A percentile compares a stretch with the other conserved stretches of the same genome.
These are phyloP conservation scores for Rosellinia necatrix DNA, from an alignment of 2,329 filamentous ascomycete genomes.

Conservation along the genomic window DNA sequence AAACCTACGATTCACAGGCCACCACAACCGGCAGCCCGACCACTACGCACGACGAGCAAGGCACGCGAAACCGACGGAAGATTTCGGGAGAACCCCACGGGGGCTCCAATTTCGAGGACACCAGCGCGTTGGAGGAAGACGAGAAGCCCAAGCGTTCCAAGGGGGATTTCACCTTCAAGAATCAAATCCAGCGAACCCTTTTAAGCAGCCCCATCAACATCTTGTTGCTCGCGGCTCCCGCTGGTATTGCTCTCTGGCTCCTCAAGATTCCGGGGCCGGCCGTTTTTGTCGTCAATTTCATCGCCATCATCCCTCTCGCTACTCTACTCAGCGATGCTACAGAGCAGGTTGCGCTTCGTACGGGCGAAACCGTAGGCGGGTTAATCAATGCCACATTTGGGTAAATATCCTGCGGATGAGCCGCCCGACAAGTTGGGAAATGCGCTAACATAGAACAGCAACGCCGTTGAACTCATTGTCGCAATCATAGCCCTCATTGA, in stretches of 20 bases:
- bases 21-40: constrained; percentile 21
- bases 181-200: constrained; percentile 74
- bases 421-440: background rate
- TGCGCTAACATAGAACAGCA: constrained; percentile 49
- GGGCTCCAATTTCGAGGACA: constrained; percentile 27
- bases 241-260: constrained; percentile 77
- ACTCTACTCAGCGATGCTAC: constrained; percentile 87
- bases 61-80: constrained; percentile 16
- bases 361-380: constrained; percentile 85
- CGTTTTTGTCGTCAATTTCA: constrained; percentile 88
- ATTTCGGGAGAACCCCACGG: background rate
- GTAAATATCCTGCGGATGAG: constrained; percentile 47
- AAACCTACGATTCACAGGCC: constrained; percentile 18
- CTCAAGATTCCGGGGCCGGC: constrained; percentile 48
- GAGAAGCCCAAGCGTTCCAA: constrained; percentile 52
- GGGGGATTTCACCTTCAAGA: constrained; percentile 61
- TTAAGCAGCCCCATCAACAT: constrained; percentile 88
- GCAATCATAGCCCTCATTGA: constrained; percentile 81
- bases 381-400: constrained; percentile 91
- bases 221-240: constrained; percentile 76
- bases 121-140: constrained; percentile 6
- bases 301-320: constrained; percentile 89
- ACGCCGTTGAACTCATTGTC: constrained; percentile 88
- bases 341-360: constrained; percentile 82
- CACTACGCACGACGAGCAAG: background rate